Evolutionary conservation across 352 stramenopile genomes (phyloP).

Genomic region (Globisporangium uncinulatum): DNA sequence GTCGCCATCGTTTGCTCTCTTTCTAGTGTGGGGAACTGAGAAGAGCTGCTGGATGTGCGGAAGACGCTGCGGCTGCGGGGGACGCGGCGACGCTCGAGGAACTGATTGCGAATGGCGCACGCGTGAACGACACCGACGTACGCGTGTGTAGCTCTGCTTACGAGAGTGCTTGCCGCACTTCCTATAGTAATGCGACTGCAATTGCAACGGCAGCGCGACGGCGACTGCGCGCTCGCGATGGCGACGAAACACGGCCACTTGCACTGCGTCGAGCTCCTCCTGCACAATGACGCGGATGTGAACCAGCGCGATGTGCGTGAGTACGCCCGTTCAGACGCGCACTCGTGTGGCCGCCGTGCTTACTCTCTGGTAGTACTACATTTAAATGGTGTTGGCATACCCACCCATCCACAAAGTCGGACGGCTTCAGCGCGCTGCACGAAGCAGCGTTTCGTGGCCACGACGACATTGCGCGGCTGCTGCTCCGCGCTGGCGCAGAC

Average conservation of each 20-base stretch:
- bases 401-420: constrained; percentile 23
- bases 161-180: background rate
- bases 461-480: constrained; percentile 52
- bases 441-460: constrained; percentile 58
- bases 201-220: constrained; percentile 34
- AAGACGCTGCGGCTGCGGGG: constrained; percentile 40
- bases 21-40: background rate
- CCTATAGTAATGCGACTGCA: background rate
- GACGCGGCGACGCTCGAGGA: constrained; percentile 26
- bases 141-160: background rate
- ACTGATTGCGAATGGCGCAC: constrained; percentile 37
- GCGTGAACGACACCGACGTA: constrained; percentile 54
- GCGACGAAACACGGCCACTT: constrained; percentile 47
- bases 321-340: too few relatives aligned
- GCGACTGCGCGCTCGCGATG: constrained; percentile 53
- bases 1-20: background rate
- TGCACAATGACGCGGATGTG: constrained; percentile 42
- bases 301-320: constrained; percentile 53
- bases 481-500: constrained; percentile 46
- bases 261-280: constrained; percentile 47
- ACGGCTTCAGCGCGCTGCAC: constrained; percentile 64
- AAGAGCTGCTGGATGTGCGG: background rate
- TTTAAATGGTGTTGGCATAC: too few relatives aligned
- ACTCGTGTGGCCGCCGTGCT: background rate
- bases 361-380: background rate